Evolutionary conservation across 345 rosid species (phyloP), one percentile per base, ranked within the genome.

Genomic region (Salix purpurea): DNA sequence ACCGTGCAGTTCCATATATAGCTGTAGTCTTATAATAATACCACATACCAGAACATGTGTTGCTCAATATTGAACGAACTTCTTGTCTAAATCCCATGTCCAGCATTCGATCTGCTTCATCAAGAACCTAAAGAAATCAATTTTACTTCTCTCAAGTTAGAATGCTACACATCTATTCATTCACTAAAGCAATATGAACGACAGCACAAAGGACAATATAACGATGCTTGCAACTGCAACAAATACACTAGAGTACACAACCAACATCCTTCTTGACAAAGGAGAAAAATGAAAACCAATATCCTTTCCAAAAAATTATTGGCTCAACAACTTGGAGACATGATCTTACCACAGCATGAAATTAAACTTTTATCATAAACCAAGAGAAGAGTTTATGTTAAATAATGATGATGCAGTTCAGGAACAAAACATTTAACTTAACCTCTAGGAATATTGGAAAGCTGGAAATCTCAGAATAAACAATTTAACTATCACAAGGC

Each of bases 51-150:
- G 88, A 87, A 82, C 86, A 81, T 10, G 96, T 93, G 82, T 84
- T 88, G 86, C 98, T 86, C 86, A 96, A 71, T 83, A 96, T 96
- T 80, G 88, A 80, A 73, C 96, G 91, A 72, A 93, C 99, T 76
- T 91, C 94, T 79, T 90, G 90, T 82, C 95, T 93, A 70, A 96
- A 96, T 79, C 99, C 98, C 99, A 96, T 87, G 85, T 96, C 99
- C 84, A 96, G 99, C 99, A 96, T 96, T 83, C 98, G 83, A 87
- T 96, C 99, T 21, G 99, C 98, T 87, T 96, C 99, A 83, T 96
- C 99, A 66, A 96, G 90, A 40, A 96, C 99, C 98, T 96, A 77
- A 48, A 88, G 67, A 75, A 74, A 66, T 50, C 40, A 19, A 73
- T 4, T 46, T 46, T 21, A 65, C 30, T 34, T 66, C 19, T 30